Evolutionary conservation across 2,329 filamentous ascomycete genomes (phyloP), one percentile per base, ranked within the genome.

Genomic region (Phaeoacremonium minimum): DNA sequence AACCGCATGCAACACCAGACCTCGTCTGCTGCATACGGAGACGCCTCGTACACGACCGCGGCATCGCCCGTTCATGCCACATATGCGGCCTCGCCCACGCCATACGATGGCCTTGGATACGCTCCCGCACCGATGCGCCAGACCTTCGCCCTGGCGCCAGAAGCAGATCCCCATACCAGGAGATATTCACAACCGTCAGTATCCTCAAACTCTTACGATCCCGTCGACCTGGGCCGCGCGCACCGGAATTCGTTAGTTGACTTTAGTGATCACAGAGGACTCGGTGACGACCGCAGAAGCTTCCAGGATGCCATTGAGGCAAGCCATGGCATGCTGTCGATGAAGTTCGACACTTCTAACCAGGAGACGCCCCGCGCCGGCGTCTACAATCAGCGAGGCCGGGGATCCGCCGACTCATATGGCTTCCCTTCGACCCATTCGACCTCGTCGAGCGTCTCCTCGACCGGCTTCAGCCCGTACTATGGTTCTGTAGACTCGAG

Each of bases 261-360:
- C 77, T 71, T 74, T 62, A 64, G 67, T 53, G 18, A 32, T 33
- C 34, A 46, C 48, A 57, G 52, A 47, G 41, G 40, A 40, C 28
- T 41, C 30, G 43, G 39, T 63, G 59, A 76, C 64, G 67, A 77
- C 65, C 56, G 81, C 70, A 60, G 83, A 49, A 84, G 82, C 50
- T 94, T 90, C 59, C 87, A 84, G 47, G 91, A 96, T 56, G 87
- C 88, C 18, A 80, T 97, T 38, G 91, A 96, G 59, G 90, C 90
- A 16, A 90, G 89, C 58, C 85, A 93, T 43, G 88, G 89, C 49
- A 96, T 97, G 87, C 77, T 96, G 17, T 88, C 89, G 26, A 86
- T 97, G 76, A 95, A 40, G 26, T 43, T 43, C 35, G 41, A 43
- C 41, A 41, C 41, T 3, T 35, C 37, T 32, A 43, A 87, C 74